Evolutionary conservation across 768 basidiomycete species (phyloP).

Genomic region (Clitopilus hobsonii): DNA sequence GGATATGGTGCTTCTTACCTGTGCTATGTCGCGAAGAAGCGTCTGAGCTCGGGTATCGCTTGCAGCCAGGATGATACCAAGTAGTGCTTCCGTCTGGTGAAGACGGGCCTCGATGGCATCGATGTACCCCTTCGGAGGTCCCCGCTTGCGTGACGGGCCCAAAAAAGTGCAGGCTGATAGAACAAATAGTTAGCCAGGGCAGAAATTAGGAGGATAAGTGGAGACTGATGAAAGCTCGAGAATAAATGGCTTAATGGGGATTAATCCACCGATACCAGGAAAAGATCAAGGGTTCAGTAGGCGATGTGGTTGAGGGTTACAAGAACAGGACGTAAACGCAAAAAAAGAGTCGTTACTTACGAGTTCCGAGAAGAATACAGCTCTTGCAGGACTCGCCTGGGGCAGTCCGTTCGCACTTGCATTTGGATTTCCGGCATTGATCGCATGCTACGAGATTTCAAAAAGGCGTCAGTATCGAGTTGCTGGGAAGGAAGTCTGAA

Average conservation of each 20-base stretch:
- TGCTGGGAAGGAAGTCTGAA: constrained; percentile 3
- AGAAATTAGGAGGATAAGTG: background rate
- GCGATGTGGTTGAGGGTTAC: background rate
- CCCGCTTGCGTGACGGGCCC: constrained; percentile 77
- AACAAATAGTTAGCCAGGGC: constrained; percentile 1
- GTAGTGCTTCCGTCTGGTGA: constrained; percentile 86
- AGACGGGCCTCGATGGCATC: constrained; percentile 89
- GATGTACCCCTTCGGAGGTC: constrained; percentile 92
- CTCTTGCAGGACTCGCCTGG: constrained; percentile 68
- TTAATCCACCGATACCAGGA: background rate
- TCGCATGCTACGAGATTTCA: constrained; percentile 68
- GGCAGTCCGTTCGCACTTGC: constrained; percentile 74
- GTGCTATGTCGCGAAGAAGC: constrained; percentile 45
- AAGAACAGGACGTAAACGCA: constrained; percentile 9
- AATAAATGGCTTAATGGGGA: background rate
- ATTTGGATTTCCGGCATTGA: constrained; percentile 86
- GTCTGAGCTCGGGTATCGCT: constrained; percentile 33
- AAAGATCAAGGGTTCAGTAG: background rate
- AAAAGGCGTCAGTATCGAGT: constrained; percentile 1
- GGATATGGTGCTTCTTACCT: constrained; percentile 28
- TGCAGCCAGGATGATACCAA: constrained; percentile 73
- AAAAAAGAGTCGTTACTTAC: constrained; percentile 36
- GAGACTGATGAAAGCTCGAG: background rate
- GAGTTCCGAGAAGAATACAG: constrained; percentile 66
- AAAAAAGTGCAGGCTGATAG: constrained; percentile 69